Evolutionary conservation across 768 basidiomycete species (phyloP).

Genomic region (Leucocoprinus sp.): DNA sequence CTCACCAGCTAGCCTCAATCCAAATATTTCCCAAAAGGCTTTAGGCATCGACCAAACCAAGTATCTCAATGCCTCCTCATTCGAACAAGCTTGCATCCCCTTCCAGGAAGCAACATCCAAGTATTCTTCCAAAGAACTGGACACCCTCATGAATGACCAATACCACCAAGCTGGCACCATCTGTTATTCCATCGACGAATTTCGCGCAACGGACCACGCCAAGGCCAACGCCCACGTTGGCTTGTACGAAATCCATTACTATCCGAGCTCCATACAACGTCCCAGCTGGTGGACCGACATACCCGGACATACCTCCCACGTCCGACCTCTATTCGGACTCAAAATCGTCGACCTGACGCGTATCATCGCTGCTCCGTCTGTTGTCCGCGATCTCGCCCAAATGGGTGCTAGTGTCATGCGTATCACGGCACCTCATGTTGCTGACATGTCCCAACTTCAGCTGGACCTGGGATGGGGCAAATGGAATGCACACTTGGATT

Average conservation of each 20-base stretch:
- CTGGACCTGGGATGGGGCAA: conserved; percentile 21
- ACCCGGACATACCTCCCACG: conserved; percentile 9
- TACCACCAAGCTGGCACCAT: conserved; percentile 20
- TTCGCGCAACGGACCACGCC: conserved; percentile 16
- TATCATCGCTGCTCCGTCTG: conserved; percentile 20
- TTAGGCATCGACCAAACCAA: conserved; percentile 5
- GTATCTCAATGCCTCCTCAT: neutral
- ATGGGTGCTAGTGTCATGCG: conserved; percentile 22
- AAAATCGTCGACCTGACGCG: conserved; percentile 22
- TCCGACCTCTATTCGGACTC: conserved; percentile 18
- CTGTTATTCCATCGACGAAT: conserved; percentile 18
- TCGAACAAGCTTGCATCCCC: conserved; percentile 9
- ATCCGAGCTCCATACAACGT: conserved; percentile 15
- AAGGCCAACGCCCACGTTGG: conserved; percentile 20
- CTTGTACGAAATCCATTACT: conserved; percentile 18
- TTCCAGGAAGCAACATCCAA: conserved; percentile 12
- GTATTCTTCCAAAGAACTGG: conserved; percentile 12
- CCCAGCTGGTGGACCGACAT: conserved; percentile 16
- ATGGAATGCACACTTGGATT: conserved; percentile 20
- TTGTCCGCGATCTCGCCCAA: conserved; percentile 20
- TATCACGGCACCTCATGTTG: conserved; percentile 20
- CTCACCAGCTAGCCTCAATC: conserved; percentile 14
- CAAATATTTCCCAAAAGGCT: conserved; percentile 7
- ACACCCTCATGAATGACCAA: conserved; percentile 17
- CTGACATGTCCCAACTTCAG: conserved; percentile 16